Base-by-base conservation (phyloP, 2,329 filamentous ascomycete species). In the Colletotrichum noveboracense region DNA sequence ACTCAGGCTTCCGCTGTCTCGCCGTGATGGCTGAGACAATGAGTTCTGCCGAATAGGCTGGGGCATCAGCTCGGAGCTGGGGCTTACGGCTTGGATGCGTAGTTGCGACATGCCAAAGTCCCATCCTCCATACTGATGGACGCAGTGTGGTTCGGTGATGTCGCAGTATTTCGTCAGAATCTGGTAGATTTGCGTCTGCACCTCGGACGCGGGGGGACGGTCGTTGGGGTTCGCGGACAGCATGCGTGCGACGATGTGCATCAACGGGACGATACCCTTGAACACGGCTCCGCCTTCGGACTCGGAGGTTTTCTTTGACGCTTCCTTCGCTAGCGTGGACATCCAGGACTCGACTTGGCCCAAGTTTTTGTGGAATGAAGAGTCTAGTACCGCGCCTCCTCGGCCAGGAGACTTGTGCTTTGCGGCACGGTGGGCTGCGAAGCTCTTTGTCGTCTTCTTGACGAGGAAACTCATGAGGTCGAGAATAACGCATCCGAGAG, bases 361-460 rank as follows among this genome's bases (percentile, higher is more conserved):
- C 2, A 93, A 86, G 78, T 95, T 94, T 77, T 90, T 90, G 83
- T 95, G 94, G 82, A 94, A 96, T 1, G 93, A 94, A 1, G 93
- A 89, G 83, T 95, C 94, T 9, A 89, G 88, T 2, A 93, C 89
- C 7, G 91, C 92, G 14, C 91, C 91, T 34, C 91, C 91, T 28
- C 90, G 85, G 0, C 89, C 89, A 16, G 88, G 83, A 55, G 85
- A 89, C 80, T 92, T 93, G 81, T 93, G 91, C 80, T 92, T 93
- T 5, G 91, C 89, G 2, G 91, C 89, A 7, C 94, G 92, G 81
- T 94, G 92, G 28, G 91, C 88, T 38, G 91, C 87, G 80, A 95
- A 95, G 30, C 92, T 90, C 66, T 90, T 89, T 2, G 91, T 88
- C 69, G 92, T 91, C 78, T 93, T 92, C 82, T 94, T 94, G 75